A percentile compares a stretch with the other conserved stretches of the same genome.
These are phyloP conservation scores for Neurospora sp. DNA, from an alignment of 495 filamentous ascomycete genomes.

Conservation along the genomic window DNA sequence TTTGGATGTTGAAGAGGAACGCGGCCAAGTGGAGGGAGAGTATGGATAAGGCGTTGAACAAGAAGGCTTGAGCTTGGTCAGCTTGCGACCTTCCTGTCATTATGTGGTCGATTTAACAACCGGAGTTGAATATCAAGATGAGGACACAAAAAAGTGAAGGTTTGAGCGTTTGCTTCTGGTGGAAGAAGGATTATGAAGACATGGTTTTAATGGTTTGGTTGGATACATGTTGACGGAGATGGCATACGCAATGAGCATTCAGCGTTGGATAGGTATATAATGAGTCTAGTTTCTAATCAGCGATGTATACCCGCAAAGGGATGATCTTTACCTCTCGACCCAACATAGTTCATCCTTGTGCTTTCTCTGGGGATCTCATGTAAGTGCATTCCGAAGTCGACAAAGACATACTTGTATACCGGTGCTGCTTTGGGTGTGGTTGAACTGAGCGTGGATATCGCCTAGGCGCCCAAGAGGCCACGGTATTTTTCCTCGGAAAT, in stretches of 20 bases:
- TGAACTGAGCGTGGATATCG: neutral
- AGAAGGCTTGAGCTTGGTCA: neutral
- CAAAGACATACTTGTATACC: neutral
- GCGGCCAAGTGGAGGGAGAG: conserved; percentile 56
- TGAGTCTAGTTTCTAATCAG: neutral
- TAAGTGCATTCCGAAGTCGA: neutral
- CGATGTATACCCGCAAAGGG: neutral
- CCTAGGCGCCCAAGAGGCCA: neutral
- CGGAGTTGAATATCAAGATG: neutral
- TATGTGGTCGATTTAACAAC: neutral
- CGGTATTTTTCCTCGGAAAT: neutral
- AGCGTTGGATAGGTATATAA: neutral
- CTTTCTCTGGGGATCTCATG: neutral
- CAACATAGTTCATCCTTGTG: neutral
- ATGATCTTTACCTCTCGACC: neutral
- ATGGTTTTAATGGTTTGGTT: neutral
- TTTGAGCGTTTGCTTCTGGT: neutral
- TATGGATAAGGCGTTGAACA: conserved; percentile 45
- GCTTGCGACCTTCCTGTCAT: too few relatives aligned
- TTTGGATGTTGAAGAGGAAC: conserved; percentile 57
- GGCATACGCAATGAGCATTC: neutral
- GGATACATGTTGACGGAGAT: neutral
- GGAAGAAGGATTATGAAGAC: neutral
- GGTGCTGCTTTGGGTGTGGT: neutral
- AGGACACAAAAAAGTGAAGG: neutral